Evolutionary conservation across 345 rosid genomes (phyloP), one percentile per base, ranked within the genome.

Genomic region (Citrus trifoliata): DNA sequence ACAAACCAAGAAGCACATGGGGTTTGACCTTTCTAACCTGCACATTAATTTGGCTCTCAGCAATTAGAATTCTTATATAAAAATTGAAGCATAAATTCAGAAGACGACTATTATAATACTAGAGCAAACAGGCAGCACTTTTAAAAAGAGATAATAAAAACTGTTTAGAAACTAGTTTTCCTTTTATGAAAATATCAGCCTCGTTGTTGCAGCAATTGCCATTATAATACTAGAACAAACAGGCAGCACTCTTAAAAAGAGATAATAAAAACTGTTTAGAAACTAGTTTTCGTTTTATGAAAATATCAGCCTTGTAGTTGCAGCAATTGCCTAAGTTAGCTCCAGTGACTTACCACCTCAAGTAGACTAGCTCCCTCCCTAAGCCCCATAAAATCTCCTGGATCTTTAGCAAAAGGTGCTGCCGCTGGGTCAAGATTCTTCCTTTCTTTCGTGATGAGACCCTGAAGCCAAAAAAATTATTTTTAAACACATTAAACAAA

Each of bases 1-100:
- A 96, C 84, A 96, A 86, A 85, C 99, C 99, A 83, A 96, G 97
- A 83, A 96, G 97, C 83, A 93, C 99, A 82, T 91, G 92, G 24
- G 99, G 99, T 85, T 84, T 94, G 80, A 91, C 87, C 86, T 81
- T 90, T 85, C 84, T 96, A 74, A 96, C 95, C 99, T 96, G 93
- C 82, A 83, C 19, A 83, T 33, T 42, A 5, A 9, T 25, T 70
- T 68, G 72, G 60, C 27, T 55, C 67, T 77, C 80, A 78, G 72
- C 51, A 80, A 81, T 56, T 32, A 56, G 58, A 78, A 56, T 67
- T 80, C 68, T 67, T 70, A 38, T 58, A n/a, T 9, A 27, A 48
- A 71, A 2, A 71, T 24, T 42, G 48, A 61, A 56, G 27, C 14
- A 71, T 38, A 25, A 27, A 61, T 28, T 58, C 62, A 61, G 68